Evolutionary conservation across 2,329 filamentous ascomycete genomes (phyloP), one percentile per base, ranked within the genome.

Genomic region (Didymosphaeria variabile): DNA sequence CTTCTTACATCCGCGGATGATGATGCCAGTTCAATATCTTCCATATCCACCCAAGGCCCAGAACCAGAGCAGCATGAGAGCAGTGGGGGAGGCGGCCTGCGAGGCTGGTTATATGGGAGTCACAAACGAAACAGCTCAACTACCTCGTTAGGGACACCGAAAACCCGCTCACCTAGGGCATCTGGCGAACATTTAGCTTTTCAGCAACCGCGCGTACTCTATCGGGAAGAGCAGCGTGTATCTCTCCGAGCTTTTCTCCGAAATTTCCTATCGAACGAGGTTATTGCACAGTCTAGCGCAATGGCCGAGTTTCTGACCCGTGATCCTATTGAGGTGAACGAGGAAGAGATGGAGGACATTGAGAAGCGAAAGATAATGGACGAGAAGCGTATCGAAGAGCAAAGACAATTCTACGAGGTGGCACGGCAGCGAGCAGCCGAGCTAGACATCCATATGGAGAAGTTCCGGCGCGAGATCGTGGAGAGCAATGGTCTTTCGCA

Each of bases 371-470:
- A 94, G 77, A 85, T 87, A 13, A 89, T 97, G 79, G 95, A 99
- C 71, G 90, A 92, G 75, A 91, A 91, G 78, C 89, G 95, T 47
- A 87, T 98, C 55, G 92, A 97, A 72, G 95, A 99, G 78, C 95
- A 99, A 77, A 91, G 89, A 75, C 88, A 89, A 66, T 99, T 99
- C 76, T 99, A 97, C 77, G 94, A 99, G 76, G 94, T 99, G 74
- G 95, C 95, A 9, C 86, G 93, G 67, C 90, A 93, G 77, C 88
- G 95, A 66, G 95, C 95, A 1, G 91, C 92, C 5, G 95, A 98
- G 73, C 84, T 99, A 54, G 95, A 99, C 78, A 92, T 97, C 26
- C 97, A 98, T 76, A 99, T 99, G 95, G 95, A 99, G 79, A 86
- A 86, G 62, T 91, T 91, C 76, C 82, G 88, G 50, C 80, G 86